A percentile compares a stretch with the other conserved stretches of the same genome.
These are phyloP conservation scores for Mycena alexandri DNA, from an alignment of 768 basidiomycete genomes.

Conservation along the genomic window DNA sequence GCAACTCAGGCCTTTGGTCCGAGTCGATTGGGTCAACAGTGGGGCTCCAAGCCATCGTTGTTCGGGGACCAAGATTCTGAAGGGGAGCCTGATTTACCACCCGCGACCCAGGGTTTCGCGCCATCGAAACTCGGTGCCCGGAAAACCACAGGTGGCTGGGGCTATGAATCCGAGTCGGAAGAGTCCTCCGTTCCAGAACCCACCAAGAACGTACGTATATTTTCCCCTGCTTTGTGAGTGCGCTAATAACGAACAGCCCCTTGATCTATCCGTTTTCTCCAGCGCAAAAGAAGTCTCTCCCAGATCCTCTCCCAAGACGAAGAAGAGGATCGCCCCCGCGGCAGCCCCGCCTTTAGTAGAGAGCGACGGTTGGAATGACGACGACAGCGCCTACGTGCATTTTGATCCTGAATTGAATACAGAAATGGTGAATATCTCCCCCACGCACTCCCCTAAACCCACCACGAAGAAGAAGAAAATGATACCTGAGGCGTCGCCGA, in stretches of 20 bases:
- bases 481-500: not conserved
- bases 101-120: slow-evolving; percentile 47
- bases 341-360: slow-evolving; percentile 18
- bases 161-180: slow-evolving; percentile 36
- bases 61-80: slow-evolving; percentile 26
- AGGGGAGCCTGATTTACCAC: slow-evolving; percentile 35
- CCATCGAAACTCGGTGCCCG: slow-evolving; percentile 47
- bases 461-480: not conserved
- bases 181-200: slow-evolving; percentile 14
- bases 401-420: slow-evolving; percentile 45
- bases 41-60: slow-evolving; percentile 27
- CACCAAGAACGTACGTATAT: slow-evolving; percentile 26
- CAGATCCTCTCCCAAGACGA: slow-evolving; percentile 35
- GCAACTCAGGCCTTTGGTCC: slow-evolving; percentile 56
- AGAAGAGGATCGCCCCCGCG: slow-evolving; percentile 26
- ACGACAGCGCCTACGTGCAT: slow-evolving; percentile 51
- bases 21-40: slow-evolving; percentile 51
- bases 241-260: slow-evolving; percentile 52
- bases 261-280: slow-evolving; percentile 23
- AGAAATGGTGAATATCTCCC: not conserved
- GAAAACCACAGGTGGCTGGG: slow-evolving; percentile 25
- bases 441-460: not conserved
- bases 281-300: slow-evolving; percentile 49
- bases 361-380: slow-evolving; percentile 28
- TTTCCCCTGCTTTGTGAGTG: slow-evolving; percentile 14